Base-by-base conservation (phyloP, 2,329 filamentous ascomycete genomes). In the Pseudonectria foliicola region DNA sequence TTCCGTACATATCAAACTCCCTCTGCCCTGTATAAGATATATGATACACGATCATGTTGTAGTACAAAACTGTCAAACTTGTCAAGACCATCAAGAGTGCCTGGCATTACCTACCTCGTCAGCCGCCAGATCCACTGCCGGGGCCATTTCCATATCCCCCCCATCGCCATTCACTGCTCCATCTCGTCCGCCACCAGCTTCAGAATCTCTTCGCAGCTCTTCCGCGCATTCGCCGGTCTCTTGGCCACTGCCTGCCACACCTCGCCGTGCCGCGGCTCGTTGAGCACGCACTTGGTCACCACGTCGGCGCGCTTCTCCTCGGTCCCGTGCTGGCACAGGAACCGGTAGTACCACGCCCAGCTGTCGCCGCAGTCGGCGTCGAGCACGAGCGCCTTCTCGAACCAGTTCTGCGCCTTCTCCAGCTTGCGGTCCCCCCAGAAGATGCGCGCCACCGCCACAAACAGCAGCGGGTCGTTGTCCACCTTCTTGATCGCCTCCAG, bases 261-360 rank as follows among this genome's bases (percentile, higher is more conserved):
- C 69, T 98, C 92, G 11, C 92, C 92, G 60, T 98, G 88, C 50
- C 81, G 80, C 4, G 93, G 93, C 60, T 96, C 92, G 38, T 80
- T 89, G 31, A 82, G 65, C 23, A 84, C 70, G 49, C 85, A 89
- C 65, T 94, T 95, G 38, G 70, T 70, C 6, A 95, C 60, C 23
- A 95, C 82, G 55, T 96, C 92, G 21, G 70, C 75, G 53, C 83
- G 73, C 79, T 96, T 98, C 68, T 95, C 90, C 38, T 87, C 82
- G 5, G 88, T 95, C 8, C 92, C 93, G 63, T 98, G 89, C 68
- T 95, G 86, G 48, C 80, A 59, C 45, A 96, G 56, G 59, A 96
- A 98, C 60, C 90, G 89, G 61, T 88, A 92, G 61, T 95, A 98
- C 90, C 90, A 98, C 13, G 88, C 90, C 93, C 93, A 98, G 10